Base-by-base conservation (phyloP, 306 rosid genomes). In the Dalbergia cochinchinensis region DNA sequence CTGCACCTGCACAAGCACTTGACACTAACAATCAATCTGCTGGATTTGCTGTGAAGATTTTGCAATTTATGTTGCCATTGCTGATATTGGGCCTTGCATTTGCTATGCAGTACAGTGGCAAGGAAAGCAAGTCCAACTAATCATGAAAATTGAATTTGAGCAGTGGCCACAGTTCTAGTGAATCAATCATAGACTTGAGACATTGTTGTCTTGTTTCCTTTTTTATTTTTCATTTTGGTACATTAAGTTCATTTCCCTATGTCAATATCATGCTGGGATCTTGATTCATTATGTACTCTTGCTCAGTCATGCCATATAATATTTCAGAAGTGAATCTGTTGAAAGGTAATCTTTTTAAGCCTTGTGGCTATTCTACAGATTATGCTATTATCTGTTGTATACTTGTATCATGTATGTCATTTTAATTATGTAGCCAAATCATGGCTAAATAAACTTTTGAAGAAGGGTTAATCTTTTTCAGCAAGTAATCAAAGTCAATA, bases 41-140 rank as follows among this genome's bases (percentile, higher is more conserved):
- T 55, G 97, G 87, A 18, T 31, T 62, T 78, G 6, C 58, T 11
- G 41, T 86, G 31, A 91, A 88, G 84, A 65, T 86, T 31, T 68
- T 92, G 84, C 91, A 79, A 79, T 71, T 77, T 86, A 71, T 89
- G 80, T 71, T 91, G 76, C 95, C 97, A 14, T 79, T 95, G 81
- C 83, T 91, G 90, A 79, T 90, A 62, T 13, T 91, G 84, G 91
- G 85, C 11, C 33, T 81, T 10, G 99, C 99, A 55, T 84, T 79
- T 78, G 89, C 70, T 50, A 87, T 90, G 77, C 98, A 90, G 71
- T 84, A 79, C 90, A 80, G 59, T 48, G 81, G 89, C 44, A 88
- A 86, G 70, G 82, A 15, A 50, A 84, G 13, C 84, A 78, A 85
- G 44, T 64, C 83, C 80, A 9, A 53, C 22, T 59, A 76, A 55